Base-by-base conservation (phyloP, 345 rosid genomes). In the Sonneratia alba region DNA sequence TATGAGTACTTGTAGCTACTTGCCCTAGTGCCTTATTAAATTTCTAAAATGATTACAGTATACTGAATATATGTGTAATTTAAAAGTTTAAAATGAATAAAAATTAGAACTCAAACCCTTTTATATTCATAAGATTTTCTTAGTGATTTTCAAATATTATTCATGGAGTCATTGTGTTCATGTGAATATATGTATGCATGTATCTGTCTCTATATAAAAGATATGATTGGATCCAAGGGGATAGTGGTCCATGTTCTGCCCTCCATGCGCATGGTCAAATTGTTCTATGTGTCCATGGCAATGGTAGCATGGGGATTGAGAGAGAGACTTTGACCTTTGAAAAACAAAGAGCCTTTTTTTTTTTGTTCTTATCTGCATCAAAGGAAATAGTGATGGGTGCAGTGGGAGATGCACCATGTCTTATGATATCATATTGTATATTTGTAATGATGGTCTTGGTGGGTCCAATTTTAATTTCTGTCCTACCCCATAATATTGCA, bases 371-470 rank as follows among this genome's bases (percentile, higher is more conserved):
- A 64, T 73, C 63, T 36, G 7, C 36, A 66, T 64, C 62, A 43
- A 66, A 63, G 53, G 22, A 43, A 38, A 3, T 68, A 56, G 21
- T 73, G 84, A 21, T 32, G 83, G 43, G 43, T 74, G 45, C 18
- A 21, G 55, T 65, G 67, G 73, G 48, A 47, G 75, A 32, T 73
- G n/a, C 48, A 66, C 49, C 47, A 63, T 47, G 9, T 70, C 70
- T 59, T 59, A 78, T 76, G 69, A 85, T 80, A 80, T 72, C 64
- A 16, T 40, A 15, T 15, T 53, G 66, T 68, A 78, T 47, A 14
- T 9, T 1, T 53, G 59, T 53, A 49, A 80, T 82, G 7, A 79
- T 75, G 63, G 61, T 24, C 7, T 71, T 2, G 71, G 77, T 75
- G 76, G 69, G 14, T 76, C 84, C 79, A 74, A 48, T 48, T 12